Evolutionary conservation across 306 rosid species (phyloP).

Genomic region (Arachis stenosperma): DNA sequence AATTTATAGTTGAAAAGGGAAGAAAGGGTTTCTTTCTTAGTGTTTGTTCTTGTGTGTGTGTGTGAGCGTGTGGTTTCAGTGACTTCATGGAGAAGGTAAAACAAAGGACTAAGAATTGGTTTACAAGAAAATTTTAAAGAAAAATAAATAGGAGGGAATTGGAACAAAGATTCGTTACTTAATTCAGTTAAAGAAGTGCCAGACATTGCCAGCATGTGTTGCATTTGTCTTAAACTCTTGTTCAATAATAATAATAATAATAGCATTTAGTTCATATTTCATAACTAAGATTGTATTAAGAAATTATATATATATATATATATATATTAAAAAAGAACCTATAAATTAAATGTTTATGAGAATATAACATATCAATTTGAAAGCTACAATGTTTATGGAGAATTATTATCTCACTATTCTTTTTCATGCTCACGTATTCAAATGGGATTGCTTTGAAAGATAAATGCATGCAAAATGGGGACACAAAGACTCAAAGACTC

Average conservation of each 20-base stretch:
- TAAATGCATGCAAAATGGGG: slow-evolving; percentile 35
- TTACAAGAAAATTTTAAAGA: not conserved
- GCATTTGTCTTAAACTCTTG: slow-evolving; percentile 38
- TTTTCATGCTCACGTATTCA: slow-evolving; percentile 6
- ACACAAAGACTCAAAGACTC: slow-evolving; percentile 23
- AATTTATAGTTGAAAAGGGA: slow-evolving; percentile 29
- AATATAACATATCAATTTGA: not conserved
- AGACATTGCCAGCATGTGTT: slow-evolving; percentile 46
- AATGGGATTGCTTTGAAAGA: slow-evolving; percentile 28
- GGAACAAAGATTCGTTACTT: slow-evolving; percentile 71
- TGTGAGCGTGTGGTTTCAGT: slow-evolving; percentile 11
- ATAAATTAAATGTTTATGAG: too few species aligned
- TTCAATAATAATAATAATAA: slow-evolving; percentile 17
- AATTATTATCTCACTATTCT: not conserved
- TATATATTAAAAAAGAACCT: too few species aligned
- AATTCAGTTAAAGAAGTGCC: slow-evolving; percentile 65
- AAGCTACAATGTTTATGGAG: slow-evolving; percentile 2
- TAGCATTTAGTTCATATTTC: too few species aligned
- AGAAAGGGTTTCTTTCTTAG: slow-evolving; percentile 9
- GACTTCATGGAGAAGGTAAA: slow-evolving; percentile 53
- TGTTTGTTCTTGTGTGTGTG: slow-evolving; percentile 13
- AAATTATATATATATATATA: not conserved
- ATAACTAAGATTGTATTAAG: too few species aligned
- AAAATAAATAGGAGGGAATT: slow-evolving; percentile 33
- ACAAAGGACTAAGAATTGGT: slow-evolving; percentile 1